Conservation (phyloP, 257 asterid genomes). For the Lavandula angustifolia region DNA sequence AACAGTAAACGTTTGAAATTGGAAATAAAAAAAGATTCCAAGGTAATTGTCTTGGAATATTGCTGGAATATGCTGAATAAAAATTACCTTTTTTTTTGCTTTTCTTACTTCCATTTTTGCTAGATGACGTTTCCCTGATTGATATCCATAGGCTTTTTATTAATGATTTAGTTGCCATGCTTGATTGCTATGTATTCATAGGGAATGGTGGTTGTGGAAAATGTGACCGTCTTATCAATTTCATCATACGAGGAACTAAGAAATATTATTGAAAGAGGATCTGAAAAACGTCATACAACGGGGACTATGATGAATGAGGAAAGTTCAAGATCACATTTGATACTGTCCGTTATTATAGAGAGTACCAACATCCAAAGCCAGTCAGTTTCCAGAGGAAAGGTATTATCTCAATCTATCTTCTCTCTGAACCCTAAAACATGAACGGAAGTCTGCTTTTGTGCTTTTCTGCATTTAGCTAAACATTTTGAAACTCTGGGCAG, state of each 20-base stretch:
- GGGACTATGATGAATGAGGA: conserved; percentile 91
- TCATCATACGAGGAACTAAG: conserved; percentile 72
- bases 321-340: conserved; percentile 96
- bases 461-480: background rate
- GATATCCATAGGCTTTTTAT: background rate
- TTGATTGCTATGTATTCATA: conserved; percentile 32
- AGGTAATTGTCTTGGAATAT: conserved; percentile 48
- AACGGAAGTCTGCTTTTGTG: background rate
- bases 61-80: background rate
- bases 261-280: conserved; percentile 70
- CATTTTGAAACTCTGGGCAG: conserved; percentile 44
- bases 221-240: conserved; percentile 64
- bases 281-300: conserved; percentile 87
- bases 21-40: conserved; percentile 91
- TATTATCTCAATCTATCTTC: conserved; percentile 31
- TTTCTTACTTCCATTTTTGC: conserved; percentile 10
- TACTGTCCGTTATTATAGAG: conserved; percentile 82
- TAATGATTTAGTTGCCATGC: conserved; percentile 19
- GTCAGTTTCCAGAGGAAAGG: conserved; percentile 95
- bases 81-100: background rate
- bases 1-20: conserved; percentile 63
- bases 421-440: background rate
- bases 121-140: conserved; percentile 6
- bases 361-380: conserved; percentile 95
- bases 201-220: conserved; percentile 97